Percentiles rank a stretch among this genome's conserved stretches.
These are phyloP conservation scores for Boletus sp. DNA, from an alignment of 1,284 basidiomycete genomes.

Conservation along the genomic window DNA sequence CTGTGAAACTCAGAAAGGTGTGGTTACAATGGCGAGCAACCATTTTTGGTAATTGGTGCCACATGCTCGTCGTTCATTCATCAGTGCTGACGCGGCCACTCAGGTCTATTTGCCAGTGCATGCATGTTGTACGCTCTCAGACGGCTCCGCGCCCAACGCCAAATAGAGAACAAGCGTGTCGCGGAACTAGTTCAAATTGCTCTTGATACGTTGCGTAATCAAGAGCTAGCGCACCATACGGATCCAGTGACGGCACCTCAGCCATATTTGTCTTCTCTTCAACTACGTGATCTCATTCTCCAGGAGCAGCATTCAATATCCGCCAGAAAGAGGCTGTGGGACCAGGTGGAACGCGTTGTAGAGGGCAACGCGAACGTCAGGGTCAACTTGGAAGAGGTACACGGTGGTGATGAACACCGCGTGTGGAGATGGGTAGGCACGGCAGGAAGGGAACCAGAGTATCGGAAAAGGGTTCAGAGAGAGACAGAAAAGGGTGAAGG, in stretches of 20 bases:
- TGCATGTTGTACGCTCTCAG: constrained; percentile 38
- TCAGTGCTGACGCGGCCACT: constrained; percentile 21
- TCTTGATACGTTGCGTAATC: constrained; percentile 79
- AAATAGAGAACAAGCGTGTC: constrained; percentile 67
- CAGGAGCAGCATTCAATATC: constrained; percentile 76
- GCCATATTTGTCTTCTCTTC: constrained; percentile 82
- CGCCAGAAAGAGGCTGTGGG: constrained; percentile 75
- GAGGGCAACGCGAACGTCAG: constrained; percentile 95
- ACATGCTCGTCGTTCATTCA: constrained; percentile 5
- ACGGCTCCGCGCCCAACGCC: constrained; percentile 46
- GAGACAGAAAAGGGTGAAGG: constrained; percentile 30
- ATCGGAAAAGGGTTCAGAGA: constrained; percentile 34
- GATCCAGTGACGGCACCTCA: constrained; percentile 78
- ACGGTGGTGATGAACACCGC: constrained; percentile 82
- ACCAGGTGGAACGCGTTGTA: constrained; percentile 80
- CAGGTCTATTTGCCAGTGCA: constrained; percentile 35
- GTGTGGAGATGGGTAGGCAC: constrained; percentile 82
- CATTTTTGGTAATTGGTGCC: constrained; percentile 54
- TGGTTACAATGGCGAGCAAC: constrained; percentile 70
- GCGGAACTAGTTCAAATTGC: constrained; percentile 77
- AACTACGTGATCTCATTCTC: constrained; percentile 87
- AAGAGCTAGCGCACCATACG: constrained; percentile 80
- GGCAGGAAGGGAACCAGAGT: constrained; percentile 35
- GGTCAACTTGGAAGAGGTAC: constrained; percentile 81
- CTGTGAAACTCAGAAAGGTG: constrained; percentile 61